phyloP scores from a whole-genome alignment of 2,329 filamentous ascomycete genomes.

The Arthrobotrys sphaeroides region DNA sequence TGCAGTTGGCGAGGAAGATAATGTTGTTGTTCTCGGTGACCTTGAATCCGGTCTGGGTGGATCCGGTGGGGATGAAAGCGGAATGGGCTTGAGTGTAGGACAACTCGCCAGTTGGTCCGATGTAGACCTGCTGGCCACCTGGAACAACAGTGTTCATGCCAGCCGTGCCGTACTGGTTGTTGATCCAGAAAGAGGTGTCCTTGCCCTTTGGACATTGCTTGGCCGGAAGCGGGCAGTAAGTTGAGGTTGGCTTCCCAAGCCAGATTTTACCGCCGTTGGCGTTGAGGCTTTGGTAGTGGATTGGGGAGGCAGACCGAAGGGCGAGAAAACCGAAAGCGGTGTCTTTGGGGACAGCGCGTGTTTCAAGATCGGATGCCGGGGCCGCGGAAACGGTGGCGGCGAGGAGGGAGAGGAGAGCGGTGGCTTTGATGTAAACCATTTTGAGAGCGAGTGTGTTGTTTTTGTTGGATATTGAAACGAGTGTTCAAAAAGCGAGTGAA shows the following conservation, averaged over 20 bases:
- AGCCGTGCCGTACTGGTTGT: slow-evolving; percentile 54
- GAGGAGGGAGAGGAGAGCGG: slow-evolving; percentile 10
- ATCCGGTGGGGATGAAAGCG: slow-evolving; percentile 65
- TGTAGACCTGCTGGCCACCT: slow-evolving; percentile 71
- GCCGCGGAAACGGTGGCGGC: slow-evolving; percentile 24
- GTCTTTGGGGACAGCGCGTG: background rate
- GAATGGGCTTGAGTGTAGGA: slow-evolving; percentile 70
- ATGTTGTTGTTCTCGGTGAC: slow-evolving; percentile 57
- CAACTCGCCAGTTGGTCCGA: slow-evolving; percentile 67
- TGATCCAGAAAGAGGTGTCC: slow-evolving; percentile 63
- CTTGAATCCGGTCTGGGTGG: slow-evolving; percentile 66
- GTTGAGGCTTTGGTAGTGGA: slow-evolving; percentile 65
- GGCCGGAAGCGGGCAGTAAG: slow-evolving; percentile 65
- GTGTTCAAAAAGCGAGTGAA: slow-evolving; percentile 1
- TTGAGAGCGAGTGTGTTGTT: slow-evolving; percentile 30
- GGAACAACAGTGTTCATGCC: slow-evolving; percentile 67
- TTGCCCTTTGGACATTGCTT: slow-evolving; percentile 64
- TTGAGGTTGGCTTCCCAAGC: slow-evolving; percentile 64
- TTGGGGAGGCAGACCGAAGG: slow-evolving; percentile 64
- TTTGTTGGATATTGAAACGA: slow-evolving; percentile 9
- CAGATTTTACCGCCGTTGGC: slow-evolving; percentile 66
- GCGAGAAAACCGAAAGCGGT: slow-evolving; percentile 28
- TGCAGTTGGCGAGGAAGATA: slow-evolving; percentile 59
- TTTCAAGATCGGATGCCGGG: slow-evolving; percentile 19
- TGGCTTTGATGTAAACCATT: slow-evolving; percentile 37